Evolutionary conservation across 352 stramenopile genomes (phyloP).

Genomic region (Peronospora farinosa): DNA sequence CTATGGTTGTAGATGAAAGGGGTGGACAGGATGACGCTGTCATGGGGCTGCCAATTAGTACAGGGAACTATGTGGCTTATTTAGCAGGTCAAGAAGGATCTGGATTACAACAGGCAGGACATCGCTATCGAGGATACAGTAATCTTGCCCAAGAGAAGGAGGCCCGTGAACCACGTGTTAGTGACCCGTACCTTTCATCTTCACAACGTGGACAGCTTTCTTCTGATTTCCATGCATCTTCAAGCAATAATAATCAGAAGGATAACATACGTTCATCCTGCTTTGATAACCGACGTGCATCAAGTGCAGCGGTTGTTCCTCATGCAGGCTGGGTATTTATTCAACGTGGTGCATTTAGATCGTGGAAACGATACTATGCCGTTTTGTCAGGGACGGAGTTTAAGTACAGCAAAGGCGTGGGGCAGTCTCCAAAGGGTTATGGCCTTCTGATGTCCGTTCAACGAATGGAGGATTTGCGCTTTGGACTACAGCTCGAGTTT

Average conservation of each 20-base stretch:
- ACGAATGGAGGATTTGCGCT: constrained; percentile 38
- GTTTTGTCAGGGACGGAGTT: constrained; percentile 69
- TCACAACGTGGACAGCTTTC: constrained; percentile 19
- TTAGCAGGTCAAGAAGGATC: constrained; percentile 28
- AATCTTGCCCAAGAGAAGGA: constrained; percentile 34
- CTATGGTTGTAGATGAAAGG: constrained; percentile 6
- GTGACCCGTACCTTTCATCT: constrained; percentile 32
- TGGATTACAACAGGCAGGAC: constrained; percentile 24
- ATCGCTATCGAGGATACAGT: constrained; percentile 49
- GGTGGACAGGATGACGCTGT: constrained; percentile 36
- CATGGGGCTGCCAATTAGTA: constrained; percentile 52
- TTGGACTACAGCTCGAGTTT: constrained; percentile 53
- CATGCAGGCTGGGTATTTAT: constrained; percentile 66
- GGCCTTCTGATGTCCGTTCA: constrained; percentile 44
- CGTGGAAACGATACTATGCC: constrained; percentile 69
- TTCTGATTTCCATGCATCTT: constrained; percentile 26
- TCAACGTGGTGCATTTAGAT: constrained; percentile 48
- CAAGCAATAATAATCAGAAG: constrained; percentile 21
- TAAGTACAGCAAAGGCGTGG: constrained; percentile 59
- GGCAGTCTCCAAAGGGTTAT: constrained; percentile 62
- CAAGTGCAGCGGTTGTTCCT: constrained; percentile 48
- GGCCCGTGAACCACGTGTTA: constrained; percentile 25
- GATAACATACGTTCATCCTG: constrained; percentile 38
- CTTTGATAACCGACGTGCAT: constrained; percentile 57
- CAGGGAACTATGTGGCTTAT: constrained; percentile 51